These are phyloP conservation scores for Ceratocystis destructans DNA, from an alignment of 2,329 filamentous ascomycete species.

Conservation along the genomic window DNA sequence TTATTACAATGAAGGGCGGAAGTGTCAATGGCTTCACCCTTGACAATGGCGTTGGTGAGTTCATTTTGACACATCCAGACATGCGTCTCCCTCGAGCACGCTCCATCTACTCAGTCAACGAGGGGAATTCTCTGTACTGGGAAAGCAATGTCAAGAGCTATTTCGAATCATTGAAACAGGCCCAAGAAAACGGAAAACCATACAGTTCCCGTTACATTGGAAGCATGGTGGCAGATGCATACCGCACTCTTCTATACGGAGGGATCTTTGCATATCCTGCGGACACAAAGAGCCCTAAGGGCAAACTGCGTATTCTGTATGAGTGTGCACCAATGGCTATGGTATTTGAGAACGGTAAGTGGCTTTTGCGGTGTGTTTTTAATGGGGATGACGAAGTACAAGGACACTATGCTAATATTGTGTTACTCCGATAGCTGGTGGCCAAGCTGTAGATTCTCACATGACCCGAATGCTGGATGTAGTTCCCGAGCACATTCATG, in stretches of 20 bases:
- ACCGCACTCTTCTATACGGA: constrained; percentile 87
- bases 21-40: constrained; percentile 95
- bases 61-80: constrained; percentile 92
- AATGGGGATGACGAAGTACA: background rate
- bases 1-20: constrained; percentile 90
- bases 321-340: constrained; percentile 98
- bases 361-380: constrained; percentile 20
- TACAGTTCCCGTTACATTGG: constrained; percentile 95
- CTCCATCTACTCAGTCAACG: constrained; percentile 94
- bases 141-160: constrained; percentile 74
- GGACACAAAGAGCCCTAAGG: constrained; percentile 97
- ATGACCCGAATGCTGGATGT: constrained; percentile 87
- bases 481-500: constrained; percentile 83
- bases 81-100: constrained; percentile 75
- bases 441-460: constrained; percentile 78
- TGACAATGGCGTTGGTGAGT: constrained; percentile 92
- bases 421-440: constrained; percentile 51
- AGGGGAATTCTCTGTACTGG: constrained; percentile 97
- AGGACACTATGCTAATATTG: constrained; percentile 23
- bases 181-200: constrained; percentile 62
- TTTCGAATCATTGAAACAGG: constrained; percentile 77
- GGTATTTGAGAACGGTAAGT: constrained; percentile 91
- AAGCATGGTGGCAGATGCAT: constrained; percentile 96
- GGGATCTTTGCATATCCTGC: constrained; percentile 96
- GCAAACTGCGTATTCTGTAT: constrained; percentile 92